Base-by-base conservation (phyloP, 345 rosid species). In the Physaria fendleri region DNA sequence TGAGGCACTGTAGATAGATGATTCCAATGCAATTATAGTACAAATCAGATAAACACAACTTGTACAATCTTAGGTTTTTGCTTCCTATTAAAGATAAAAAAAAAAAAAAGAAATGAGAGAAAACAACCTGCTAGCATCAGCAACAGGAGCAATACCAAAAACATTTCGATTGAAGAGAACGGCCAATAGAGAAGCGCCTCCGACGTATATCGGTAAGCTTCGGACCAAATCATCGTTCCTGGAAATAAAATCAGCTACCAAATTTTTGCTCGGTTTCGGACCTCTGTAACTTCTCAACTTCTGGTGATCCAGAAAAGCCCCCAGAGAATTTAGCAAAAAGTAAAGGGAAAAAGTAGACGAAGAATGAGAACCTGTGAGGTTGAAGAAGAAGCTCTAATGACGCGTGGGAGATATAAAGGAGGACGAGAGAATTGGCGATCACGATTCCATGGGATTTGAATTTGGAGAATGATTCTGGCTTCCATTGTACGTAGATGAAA, bases 101-200 rank as follows among this genome's bases (percentile, higher is more conserved):
- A n/a, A n/a, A n/a, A n/a, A n/a, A n/a, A n/a, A n/a, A n/a, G n/a
- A n/a, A n/a, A n/a, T n/a, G n/a, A n/a, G n/a, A n/a, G n/a, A n/a
- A n/a, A n/a, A n/a, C n/a, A 85, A 22, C 95, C 97, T 92, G 77
- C 95, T 84, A 58, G 96, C 98, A 28, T 88, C 98, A 45, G 93
- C 95, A 56, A 92, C 96, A 7, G 95, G 89, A 71, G 96, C 84
- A 28, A 81, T 80, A 1, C 87, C 93, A 14, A 91, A 86, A 64
- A 85, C 72, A 50, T 82, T 54, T 17, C 91, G 89, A 76, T 92
- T 92, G 37, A 84, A 43, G 47, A 88, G 91, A 37, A 88, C 95
- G 34, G 94, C 83, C 56, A 84, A 65, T 13, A 92, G 78, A 58
- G 98, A 86, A 34, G 69, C 78, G 13, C 84, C 85, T 54, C 93